Base-by-base conservation (phyloP, 352 stramenopile species). In the Phytophthora niederhauseri region DNA sequence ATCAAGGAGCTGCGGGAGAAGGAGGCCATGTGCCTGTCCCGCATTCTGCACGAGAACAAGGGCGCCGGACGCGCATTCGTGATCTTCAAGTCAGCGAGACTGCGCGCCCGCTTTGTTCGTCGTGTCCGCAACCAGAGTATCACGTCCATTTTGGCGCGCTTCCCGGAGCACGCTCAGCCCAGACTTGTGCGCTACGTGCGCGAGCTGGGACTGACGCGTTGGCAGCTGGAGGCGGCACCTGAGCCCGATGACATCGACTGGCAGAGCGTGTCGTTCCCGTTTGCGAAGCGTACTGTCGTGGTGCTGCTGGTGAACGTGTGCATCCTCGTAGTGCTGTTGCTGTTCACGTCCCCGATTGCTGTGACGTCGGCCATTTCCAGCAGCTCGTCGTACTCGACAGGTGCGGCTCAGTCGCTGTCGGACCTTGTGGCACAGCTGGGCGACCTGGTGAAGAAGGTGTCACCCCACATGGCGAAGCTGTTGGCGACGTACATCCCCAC, bases 181-280 rank as follows among this genome's bases (percentile, higher is more conserved):
- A 72, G 72, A 9, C 70, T 93, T 6, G 83, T 93, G 69, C 81
- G 77, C 28, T 90, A 93, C 45, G 84, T 94, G n/a, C 84, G 86
- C 30, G 88, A 96, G 57, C 60, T 96, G 22, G 80, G 80, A 6
- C 75, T 96, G 46, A 94, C 86, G 55, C 76, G 82, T 2, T 96
- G 88, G 88, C 84, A 93, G 52, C 64, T 96, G 28, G 85, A 80
- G 49, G 76, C 85, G 8, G 86, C 88, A 31, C 88, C 88, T 0
- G 88, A 96, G 46, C 88, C 88, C 0, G 88, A 96, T 52, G 88
- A 96, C 53, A 81, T 96, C 49, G 88, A 96, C 75, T 96, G 88
- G 88, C 75, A 94, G 60, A 94, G 83, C 64, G 85, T 96, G 19
- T 92, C 84, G 54, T 92, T 89, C 63, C 88, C 87, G 49, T 93